Percentiles rank a stretch among this genome's conserved stretches.
phyloP scores from a whole-genome alignment of 2,329 filamentous ascomycete genomes.

The Neopestalotiopsis rosae region DNA sequence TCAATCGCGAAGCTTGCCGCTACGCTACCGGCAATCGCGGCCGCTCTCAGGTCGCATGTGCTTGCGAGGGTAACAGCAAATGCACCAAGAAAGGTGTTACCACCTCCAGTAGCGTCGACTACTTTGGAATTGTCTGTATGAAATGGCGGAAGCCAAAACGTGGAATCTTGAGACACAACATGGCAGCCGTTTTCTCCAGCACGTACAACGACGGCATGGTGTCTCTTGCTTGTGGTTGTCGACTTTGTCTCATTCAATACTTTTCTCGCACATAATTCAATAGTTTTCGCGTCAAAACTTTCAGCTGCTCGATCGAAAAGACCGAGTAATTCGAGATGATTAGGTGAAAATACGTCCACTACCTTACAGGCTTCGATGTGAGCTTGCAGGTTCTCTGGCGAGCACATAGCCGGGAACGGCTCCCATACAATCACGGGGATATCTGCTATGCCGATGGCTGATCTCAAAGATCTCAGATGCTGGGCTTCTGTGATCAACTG shows the following conservation, averaged over 20 bases:
- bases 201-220: constrained; percentile 31
- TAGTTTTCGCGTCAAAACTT: constrained; percentile 33
- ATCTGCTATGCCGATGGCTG: neutral
- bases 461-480: constrained; percentile 23
- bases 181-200: constrained; percentile 38
- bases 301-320: constrained; percentile 26
- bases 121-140: constrained; percentile 23
- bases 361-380: constrained; percentile 29
- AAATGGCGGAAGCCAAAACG: constrained; percentile 37
- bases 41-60: constrained; percentile 28
- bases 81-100: constrained; percentile 42
- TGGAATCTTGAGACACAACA: constrained; percentile 14
- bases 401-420: constrained; percentile 25
- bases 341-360: constrained; percentile 42
- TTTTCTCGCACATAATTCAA: constrained; percentile 19
- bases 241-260: constrained; percentile 36
- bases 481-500: constrained; percentile 26
- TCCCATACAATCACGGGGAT: constrained; percentile 23
- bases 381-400: constrained; percentile 29
- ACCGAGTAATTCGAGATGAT: constrained; percentile 40
- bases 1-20: constrained; percentile 39
- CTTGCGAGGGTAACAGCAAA: constrained; percentile 33
- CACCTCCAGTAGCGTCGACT: constrained; percentile 41
- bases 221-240: neutral
- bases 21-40: constrained; percentile 37